Evolutionary conservation across 2,329 filamentous ascomycete genomes (phyloP), one percentile per base, ranked within the genome.

Genomic region (Diaporthe ilicicola): DNA sequence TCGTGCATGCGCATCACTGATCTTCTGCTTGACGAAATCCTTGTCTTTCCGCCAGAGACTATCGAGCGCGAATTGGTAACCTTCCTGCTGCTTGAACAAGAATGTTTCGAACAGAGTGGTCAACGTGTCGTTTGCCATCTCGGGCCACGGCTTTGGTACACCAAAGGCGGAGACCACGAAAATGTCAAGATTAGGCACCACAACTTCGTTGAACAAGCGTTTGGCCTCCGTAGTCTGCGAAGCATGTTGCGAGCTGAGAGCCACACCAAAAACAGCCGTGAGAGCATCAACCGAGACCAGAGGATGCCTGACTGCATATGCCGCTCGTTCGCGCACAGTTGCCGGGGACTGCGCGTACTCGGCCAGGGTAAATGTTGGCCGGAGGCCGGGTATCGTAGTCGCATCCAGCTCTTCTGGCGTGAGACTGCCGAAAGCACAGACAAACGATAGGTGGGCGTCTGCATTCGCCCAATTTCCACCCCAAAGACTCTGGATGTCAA

Each of bases 1-100:
- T 70, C 87, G 84, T 50, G 91, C 92, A 79, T 96, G 94, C 10
- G 89, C 88, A 71, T 94, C 91, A 51, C 95, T 90, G 42, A 99
- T 89, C 71, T 93, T 90, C 74, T 91, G 89, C 12, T 92, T 91
- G 19, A 98, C 93, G 92, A 94, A 98, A 24, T 92, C 88, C 75
- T 91, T 93, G 78, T 98, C 94, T 78, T 96, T 94, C 75, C 92
- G 91, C 95, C 95, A 98, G 7, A 97, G 84, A 71, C 94, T 95
- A 78, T 97, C 92, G 70, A 99, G 88, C 17, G 97, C 95, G 74
- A 98, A 97, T 74, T 95, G 91, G 79, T 94, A 93, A 69, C 95
- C 90, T 5, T 91, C 87, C 13, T 94, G 90, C 69, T 91, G 89
- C 80, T 95, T 95, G 77, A 91, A 88, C 34, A 98, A 86, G 78